Evolutionary conservation across 805 yeast species (phyloP).

Genomic region (Saturnispora dispora): DNA sequence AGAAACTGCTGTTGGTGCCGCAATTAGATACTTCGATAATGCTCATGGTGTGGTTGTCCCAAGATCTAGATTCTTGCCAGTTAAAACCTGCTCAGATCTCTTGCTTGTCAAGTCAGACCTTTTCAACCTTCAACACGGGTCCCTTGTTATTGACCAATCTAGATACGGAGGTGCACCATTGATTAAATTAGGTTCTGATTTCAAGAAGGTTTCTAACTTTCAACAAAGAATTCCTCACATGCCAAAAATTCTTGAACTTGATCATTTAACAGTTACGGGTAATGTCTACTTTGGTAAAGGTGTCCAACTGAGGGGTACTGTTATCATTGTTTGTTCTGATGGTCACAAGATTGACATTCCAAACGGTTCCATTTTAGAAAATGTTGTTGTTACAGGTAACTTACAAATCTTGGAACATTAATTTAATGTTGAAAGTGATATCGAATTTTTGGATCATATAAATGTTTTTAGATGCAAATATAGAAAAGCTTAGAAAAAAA

Average conservation of each 20-base stretch:
- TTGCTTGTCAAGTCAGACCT: constrained; percentile 91
- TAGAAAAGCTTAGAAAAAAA: neutral
- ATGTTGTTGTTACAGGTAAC: constrained; percentile 95
- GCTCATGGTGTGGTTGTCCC: constrained; percentile 99
- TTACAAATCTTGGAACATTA: constrained; percentile 88
- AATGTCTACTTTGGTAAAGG: constrained; percentile 85
- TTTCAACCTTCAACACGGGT: constrained; percentile 85
- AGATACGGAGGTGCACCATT: constrained; percentile 91
- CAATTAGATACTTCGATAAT: constrained; percentile 87
- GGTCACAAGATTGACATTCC: constrained; percentile 97
- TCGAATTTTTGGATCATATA: neutral
- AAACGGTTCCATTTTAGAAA: constrained; percentile 88
- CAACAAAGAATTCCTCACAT: constrained; percentile 86
- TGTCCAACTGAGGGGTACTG: constrained; percentile 92
- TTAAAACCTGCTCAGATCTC: constrained; percentile 93
- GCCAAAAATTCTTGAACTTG: constrained; percentile 93
- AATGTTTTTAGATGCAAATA: neutral
- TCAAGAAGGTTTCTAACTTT: constrained; percentile 90
- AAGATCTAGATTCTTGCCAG: constrained; percentile 95
- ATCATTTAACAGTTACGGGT: constrained; percentile 96
- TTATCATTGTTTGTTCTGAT: constrained; percentile 93
- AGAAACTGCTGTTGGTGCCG: constrained; percentile 99
- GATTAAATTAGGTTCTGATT: constrained; percentile 92
- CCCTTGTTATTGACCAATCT: constrained; percentile 70
- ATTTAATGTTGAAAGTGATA: neutral